Base-by-base conservation (phyloP, 2,329 filamentous ascomycete genomes). In the Fusarium lyarnte region DNA sequence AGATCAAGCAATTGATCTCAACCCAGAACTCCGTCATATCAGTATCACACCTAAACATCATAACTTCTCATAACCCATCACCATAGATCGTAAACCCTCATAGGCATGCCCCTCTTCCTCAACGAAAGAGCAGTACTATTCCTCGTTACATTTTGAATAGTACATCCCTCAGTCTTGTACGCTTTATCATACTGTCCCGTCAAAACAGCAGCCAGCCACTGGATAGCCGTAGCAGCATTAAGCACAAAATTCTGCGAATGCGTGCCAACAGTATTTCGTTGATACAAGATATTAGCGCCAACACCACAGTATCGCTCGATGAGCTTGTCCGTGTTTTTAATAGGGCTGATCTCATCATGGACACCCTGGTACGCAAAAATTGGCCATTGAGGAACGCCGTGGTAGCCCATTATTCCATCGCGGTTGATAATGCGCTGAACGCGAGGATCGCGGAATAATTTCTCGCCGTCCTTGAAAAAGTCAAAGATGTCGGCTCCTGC, bases 321-420 rank as follows among this genome's bases (percentile, higher is more conserved):
- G 12, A 77, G 38, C 1, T 39, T 68, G 13, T 77, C 75, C 0
- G 75, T 76, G 25, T 77, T 66, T 0, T 11, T 11, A 3, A 77
- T 53, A 0, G 65, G 67, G 51, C 74, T 76, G 23, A 77, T 63
- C 21, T 77, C 75, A 5, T 77, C 75, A 0, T 69, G 19, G 6
- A 77, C 33, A 4, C 68, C 53, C 31, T 77, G 71, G 58, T 77
- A 77, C 0, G 60, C 75, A 17, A 77, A 77, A 8, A 77, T 59
- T 0, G 75, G 75, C 68, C 73, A 71, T 14, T 63, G 64, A 1
- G 75, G 75, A 3, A 77, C 68, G 1, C 75, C 75, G 10, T 77
- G 75, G 4, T 74, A 76, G 4, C 75, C 75, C 75, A 77, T 77
- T 1, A 77, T 67, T 0, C 75, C 75, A 16, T 77, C 75, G 0